phyloP scores from a whole-genome alignment of 164 flowering plant species.

The Stephania yunnanensis region DNA sequence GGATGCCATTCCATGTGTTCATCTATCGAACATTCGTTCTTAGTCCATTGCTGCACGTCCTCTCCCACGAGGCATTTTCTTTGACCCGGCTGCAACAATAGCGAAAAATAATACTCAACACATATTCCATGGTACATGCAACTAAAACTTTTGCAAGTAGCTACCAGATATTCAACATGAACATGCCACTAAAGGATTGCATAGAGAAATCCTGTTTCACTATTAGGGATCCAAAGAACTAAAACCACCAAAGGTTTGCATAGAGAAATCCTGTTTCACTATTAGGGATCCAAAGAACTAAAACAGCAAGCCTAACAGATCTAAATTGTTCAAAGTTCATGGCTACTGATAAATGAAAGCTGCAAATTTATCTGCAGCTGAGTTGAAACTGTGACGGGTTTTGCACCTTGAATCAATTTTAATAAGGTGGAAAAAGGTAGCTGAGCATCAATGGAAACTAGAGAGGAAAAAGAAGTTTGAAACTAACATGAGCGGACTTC shows the following conservation, averaged over 20 bases:
- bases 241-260: not conserved
- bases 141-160: not conserved
- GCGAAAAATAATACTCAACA: not conserved
- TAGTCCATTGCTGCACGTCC: conserved; percentile 42
- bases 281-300: not conserved
- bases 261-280: not conserved
- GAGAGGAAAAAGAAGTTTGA: not conserved
- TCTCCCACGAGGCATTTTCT: conserved; percentile 73
- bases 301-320: not conserved
- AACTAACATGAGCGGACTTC: not conserved
- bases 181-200: not conserved
- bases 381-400: not conserved
- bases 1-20: not conserved
- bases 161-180: not conserved
- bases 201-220: not conserved
- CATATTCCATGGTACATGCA: not conserved
- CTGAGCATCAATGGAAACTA: not conserved
- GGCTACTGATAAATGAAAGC: not conserved
- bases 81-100: conserved; percentile 40
- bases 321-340: not conserved
- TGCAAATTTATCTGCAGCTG: not conserved
- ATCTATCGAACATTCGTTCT: not conserved
- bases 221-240: not conserved
- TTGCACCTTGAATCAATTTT: not conserved
- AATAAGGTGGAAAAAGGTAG: not conserved